Evolutionary conservation across 1,284 basidiomycete species (phyloP).

Genomic region (Ceratobasidium sp.): DNA sequence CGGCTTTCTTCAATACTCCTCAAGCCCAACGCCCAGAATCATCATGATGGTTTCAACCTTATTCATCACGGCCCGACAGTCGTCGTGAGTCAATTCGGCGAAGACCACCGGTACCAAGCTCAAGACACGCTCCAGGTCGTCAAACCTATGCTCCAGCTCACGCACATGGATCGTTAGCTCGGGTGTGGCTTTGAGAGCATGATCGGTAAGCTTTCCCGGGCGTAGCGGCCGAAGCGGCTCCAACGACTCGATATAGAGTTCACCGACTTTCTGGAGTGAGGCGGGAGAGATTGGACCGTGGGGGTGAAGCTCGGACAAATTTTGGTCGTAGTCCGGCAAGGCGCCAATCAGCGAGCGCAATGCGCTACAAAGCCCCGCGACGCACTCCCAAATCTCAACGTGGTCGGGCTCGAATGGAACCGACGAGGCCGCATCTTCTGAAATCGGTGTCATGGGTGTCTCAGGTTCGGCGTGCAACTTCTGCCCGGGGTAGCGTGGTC

Average conservation of each 20-base stretch:
- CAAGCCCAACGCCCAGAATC: constrained; percentile 3
- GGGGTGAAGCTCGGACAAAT: not conserved
- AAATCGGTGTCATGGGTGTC: not conserved
- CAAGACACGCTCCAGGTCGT: constrained; percentile 18
- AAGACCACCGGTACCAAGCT: constrained; percentile 3
- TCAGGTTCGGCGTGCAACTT: not conserved
- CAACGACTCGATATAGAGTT: constrained; percentile 12
- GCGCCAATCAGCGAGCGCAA: constrained; percentile 10
- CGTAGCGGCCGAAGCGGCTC: constrained; percentile 21
- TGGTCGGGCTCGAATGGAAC: not conserved
- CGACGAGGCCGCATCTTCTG: not conserved
- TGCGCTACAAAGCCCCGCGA: not conserved
- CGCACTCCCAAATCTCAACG: constrained; percentile 20
- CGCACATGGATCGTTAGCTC: not conserved
- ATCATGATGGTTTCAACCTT: constrained; percentile 16
- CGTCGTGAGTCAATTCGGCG: not conserved
- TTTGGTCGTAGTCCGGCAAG: not conserved
- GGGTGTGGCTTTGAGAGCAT: constrained; percentile 10
- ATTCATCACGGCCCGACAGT: not conserved
- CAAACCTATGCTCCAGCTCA: constrained; percentile 27
- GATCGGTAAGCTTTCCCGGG: not conserved
- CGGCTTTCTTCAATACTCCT: not conserved
- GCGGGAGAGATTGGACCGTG: constrained; percentile 7
- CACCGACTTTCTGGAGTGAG: not conserved
- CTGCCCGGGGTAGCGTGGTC: constrained; percentile 30